Base-by-base conservation (phyloP, 495 filamentous ascomycete species). In the Hapsidospora chrysogenum region DNA sequence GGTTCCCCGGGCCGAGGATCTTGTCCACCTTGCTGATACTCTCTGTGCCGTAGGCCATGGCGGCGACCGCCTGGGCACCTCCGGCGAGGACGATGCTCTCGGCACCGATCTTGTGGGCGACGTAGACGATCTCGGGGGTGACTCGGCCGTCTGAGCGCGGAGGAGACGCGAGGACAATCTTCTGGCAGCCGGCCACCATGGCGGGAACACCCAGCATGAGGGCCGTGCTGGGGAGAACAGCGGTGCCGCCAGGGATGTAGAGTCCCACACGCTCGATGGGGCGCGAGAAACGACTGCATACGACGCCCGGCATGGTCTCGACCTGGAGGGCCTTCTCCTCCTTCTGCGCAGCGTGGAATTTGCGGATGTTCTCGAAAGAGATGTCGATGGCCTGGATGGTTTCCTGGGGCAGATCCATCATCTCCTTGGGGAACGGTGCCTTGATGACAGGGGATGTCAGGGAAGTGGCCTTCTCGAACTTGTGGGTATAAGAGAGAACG, bases 181-280 rank as follows among this genome's bases (percentile, higher is more conserved):
- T 85, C 53, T 85, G 74, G 67, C 89, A 97, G n/a, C 89, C 92
- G 9, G 89, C 89, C 3, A 95, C 89, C 74, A 89, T 86, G 21
- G 89, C 89, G 13, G 89, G 89, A 4, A 96, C 89, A 49, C 89
- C 89, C 17, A 97, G 69, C 89, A 97, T 97, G 47, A 97, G 74
- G 2, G 89, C 89, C 10, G 89, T 94, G 31, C 84, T 92, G 3
- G 89, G 89, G 10, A 97, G 70, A 9, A 97, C 89, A 1, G 89
- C 89, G 0, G 89, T 97, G 33, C 89, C 89, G 37, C 89, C 89
- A 7, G 89, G 89, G 7, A 97, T 75, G 52, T 97, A 97, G 29
- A 93, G 70, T 36, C 89, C 89, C 20, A 97, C 89, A 13, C 84
- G 67, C 52, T 96, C 89, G 39, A 97, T 95, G 0, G 89, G 74